Conservation (phyloP, 2,329 filamentous ascomycete species). For the Sarocladium brachiariae region DNA sequence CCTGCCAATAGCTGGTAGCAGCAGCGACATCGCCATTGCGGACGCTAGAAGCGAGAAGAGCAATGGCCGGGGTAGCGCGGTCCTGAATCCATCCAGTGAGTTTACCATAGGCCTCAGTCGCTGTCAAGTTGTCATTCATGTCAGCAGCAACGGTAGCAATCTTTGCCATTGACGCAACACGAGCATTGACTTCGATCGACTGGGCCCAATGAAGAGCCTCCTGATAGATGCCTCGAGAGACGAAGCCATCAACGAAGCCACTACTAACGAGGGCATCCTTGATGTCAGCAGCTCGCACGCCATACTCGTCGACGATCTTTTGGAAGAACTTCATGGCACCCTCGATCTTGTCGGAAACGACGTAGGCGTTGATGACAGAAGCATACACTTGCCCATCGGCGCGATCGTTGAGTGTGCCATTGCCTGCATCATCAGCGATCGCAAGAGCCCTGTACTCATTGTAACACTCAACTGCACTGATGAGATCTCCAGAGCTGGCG, state of each 20-base stretch:
- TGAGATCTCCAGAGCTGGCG: constrained; percentile 70
- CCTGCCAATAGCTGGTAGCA: constrained; percentile 74
- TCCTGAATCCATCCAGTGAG: constrained; percentile 45
- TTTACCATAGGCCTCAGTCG: constrained; percentile 57
- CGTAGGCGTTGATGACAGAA: constrained; percentile 83
- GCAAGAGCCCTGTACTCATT: constrained; percentile 88
- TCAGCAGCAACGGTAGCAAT: constrained; percentile 78
- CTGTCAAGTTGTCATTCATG: constrained; percentile 61
- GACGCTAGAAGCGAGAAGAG: constrained; percentile 80
- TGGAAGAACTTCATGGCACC: constrained; percentile 81
- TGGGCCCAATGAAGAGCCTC: constrained; percentile 71
- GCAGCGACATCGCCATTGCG: constrained; percentile 72
- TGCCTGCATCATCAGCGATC: constrained; percentile 73
- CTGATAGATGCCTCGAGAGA: constrained; percentile 61
- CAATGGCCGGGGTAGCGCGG: constrained; percentile 58
- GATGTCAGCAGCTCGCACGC: constrained; percentile 52
- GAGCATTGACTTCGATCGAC: constrained; percentile 51
- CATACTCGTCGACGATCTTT: constrained; percentile 62
- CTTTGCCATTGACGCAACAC: constrained; percentile 58
- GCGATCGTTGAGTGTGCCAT: constrained; percentile 60
- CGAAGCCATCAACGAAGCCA: constrained; percentile 73
- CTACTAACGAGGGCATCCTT: constrained; percentile 64
- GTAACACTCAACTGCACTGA: constrained; percentile 88
- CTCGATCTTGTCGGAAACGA: constrained; percentile 70
- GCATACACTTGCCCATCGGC: constrained; percentile 83